Percentiles rank a stretch among this genome's conserved stretches.
Evolutionary conservation across 805 yeast genomes (phyloP).

Genomic region (Cyberlindnera subsufficiens): DNA sequence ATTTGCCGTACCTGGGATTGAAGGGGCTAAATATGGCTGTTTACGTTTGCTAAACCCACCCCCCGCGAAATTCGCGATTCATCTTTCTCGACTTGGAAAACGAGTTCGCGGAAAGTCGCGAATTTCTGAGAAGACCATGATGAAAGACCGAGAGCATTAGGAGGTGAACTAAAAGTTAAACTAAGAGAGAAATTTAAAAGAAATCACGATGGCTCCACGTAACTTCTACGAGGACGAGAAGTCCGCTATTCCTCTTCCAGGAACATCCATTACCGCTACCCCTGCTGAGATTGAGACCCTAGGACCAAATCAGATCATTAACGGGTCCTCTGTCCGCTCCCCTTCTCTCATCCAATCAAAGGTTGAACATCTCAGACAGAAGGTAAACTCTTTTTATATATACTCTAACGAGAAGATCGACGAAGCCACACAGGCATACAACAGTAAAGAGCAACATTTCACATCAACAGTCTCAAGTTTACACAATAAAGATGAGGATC

Average conservation of each 20-base stretch:
- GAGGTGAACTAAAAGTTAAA: not conserved
- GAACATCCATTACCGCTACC: slow-evolving; percentile 40
- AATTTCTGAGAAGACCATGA: not conserved
- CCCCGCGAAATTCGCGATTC: too few species aligned
- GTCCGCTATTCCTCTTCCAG: slow-evolving; percentile 42
- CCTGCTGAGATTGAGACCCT: slow-evolving; percentile 35
- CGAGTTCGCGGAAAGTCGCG: too few species aligned
- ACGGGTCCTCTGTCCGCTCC: slow-evolving; percentile 54
- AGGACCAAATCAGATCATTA: slow-evolving; percentile 43
- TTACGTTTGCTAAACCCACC: too few species aligned
- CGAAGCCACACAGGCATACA: slow-evolving; percentile 42
- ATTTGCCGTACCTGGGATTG: too few species aligned
- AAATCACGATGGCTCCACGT: slow-evolving; percentile 8
- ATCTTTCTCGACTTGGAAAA: too few species aligned
- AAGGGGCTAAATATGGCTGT: too few species aligned
- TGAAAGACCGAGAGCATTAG: not conserved
- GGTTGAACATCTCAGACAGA: slow-evolving; percentile 43
- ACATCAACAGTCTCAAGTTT: slow-evolving; percentile 57
- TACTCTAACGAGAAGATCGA: slow-evolving; percentile 35
- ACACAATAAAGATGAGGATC: slow-evolving; percentile 59
- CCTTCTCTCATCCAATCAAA: slow-evolving; percentile 41
- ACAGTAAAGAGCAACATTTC: slow-evolving; percentile 56
- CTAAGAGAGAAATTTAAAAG: not conserved
- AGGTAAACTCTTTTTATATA: slow-evolving; percentile 17
- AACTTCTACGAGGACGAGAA: slow-evolving; percentile 46